Evolutionary conservation across 768 basidiomycete genomes (phyloP).

Genomic region (Termitomyces sp.): DNA sequence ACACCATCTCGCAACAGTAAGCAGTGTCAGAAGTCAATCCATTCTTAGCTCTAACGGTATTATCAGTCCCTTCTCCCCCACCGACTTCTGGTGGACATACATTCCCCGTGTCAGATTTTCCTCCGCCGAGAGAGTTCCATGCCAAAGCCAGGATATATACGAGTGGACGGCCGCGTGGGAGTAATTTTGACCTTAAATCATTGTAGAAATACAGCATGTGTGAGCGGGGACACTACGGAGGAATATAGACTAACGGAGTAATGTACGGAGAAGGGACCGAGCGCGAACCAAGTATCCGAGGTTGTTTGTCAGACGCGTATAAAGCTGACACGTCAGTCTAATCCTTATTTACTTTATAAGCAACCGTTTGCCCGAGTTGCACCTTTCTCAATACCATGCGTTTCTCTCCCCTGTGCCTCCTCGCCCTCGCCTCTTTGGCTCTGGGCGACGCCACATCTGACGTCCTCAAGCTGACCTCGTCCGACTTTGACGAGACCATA

Average conservation of each 20-base stretch:
- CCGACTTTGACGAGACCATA: conserved; percentile 65
- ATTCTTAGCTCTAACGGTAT: not conserved
- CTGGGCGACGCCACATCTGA: conserved; percentile 65
- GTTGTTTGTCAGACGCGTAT: conserved; percentile 13
- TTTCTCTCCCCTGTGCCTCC: conserved; percentile 50
- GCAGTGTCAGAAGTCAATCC: conserved; percentile 13
- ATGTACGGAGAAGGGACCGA: conserved; percentile 7
- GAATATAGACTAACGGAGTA: conserved; percentile 7
- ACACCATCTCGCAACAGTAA: conserved; percentile 46
- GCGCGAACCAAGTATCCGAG: not conserved
- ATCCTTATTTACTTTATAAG: conserved; percentile 23
- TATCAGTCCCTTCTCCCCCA: conserved; percentile 43
- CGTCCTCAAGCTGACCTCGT: conserved; percentile 70
- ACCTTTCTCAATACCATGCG: conserved; percentile 50
- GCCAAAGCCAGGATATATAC: conserved; percentile 48
- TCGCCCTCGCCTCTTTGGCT: conserved; percentile 47
- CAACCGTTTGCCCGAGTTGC: conserved; percentile 1
- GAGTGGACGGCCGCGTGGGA: conserved; percentile 65
- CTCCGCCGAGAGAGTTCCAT: conserved; percentile 65
- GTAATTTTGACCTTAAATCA: conserved; percentile 55
- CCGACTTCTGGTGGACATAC: conserved; percentile 63
- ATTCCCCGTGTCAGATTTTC: conserved; percentile 76
- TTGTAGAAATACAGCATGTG: conserved; percentile 15
- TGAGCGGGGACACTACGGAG: conserved; percentile 8
- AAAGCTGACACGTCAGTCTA: conserved; percentile 47